phyloP scores from a whole-genome alignment of 371 early-diverging fungal species.

The Capniomyces stellatus region DNA sequence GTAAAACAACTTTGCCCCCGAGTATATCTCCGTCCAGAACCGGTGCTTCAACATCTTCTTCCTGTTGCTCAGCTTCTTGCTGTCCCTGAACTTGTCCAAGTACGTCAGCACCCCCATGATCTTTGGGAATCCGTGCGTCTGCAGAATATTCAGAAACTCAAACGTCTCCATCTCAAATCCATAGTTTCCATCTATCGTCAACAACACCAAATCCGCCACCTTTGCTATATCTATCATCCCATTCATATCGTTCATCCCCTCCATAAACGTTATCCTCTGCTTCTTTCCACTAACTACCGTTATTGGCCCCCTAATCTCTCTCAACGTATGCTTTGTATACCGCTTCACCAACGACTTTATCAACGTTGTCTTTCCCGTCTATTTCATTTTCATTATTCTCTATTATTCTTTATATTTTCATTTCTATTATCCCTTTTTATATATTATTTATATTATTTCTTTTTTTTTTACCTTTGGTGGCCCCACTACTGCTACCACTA shows the following conservation, averaged over 20 bases:
- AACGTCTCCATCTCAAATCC: slow-evolving; percentile 99
- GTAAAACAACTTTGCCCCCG: slow-evolving; percentile 94
- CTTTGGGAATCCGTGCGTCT: slow-evolving; percentile 94
- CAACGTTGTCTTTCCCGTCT: slow-evolving; percentile 88
- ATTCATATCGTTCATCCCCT: slow-evolving; percentile 91
- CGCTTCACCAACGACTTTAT: slow-evolving; percentile 88
- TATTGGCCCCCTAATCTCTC: slow-evolving; percentile 85
- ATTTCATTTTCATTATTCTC: too few relatives aligned
- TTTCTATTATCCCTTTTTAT: background rate
- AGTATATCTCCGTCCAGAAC: slow-evolving; percentile 97
- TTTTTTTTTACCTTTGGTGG: slow-evolving; percentile 40
- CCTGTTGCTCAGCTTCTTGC: slow-evolving; percentile 67
- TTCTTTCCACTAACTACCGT: slow-evolving; percentile 92
- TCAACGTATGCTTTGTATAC: slow-evolving; percentile 82
- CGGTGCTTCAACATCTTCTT: slow-evolving; percentile 91
- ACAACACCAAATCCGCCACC: slow-evolving; percentile 89
- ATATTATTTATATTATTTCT: background rate
- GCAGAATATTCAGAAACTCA: slow-evolving; percentile 95
- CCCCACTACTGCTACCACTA: slow-evolving; percentile 88
- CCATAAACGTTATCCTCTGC: slow-evolving; percentile 88
- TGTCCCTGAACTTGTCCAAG: slow-evolving; percentile 81
- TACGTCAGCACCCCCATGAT: slow-evolving; percentile 95
- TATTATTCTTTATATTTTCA: background rate
- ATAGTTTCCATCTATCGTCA: slow-evolving; percentile 90
- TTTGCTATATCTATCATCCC: slow-evolving; percentile 96